phyloP scores from a whole-genome alignment of 148 eudicot species.

The Diospyros lotus region DNA sequence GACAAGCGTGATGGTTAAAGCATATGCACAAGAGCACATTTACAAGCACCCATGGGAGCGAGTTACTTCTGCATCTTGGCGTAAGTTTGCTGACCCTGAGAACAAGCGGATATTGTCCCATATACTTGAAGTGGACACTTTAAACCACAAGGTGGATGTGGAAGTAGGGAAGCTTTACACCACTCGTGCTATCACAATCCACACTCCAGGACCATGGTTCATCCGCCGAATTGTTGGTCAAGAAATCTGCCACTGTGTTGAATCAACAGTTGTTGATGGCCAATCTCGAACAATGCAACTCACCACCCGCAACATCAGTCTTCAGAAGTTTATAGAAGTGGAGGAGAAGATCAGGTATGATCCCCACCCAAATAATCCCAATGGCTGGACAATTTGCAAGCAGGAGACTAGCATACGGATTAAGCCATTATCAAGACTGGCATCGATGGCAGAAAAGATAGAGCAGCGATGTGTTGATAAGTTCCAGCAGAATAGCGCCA shows the following conservation, averaged over 20 bases:
- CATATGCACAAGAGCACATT: conserved; percentile 77
- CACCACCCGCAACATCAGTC: conserved; percentile 68
- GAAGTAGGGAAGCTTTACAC: conserved; percentile 73
- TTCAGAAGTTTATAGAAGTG: conserved; percentile 78
- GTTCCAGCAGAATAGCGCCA: conserved; percentile 85
- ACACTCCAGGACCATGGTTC: conserved; percentile 95
- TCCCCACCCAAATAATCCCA: conserved; percentile 90
- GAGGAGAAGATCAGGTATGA: conserved; percentile 89
- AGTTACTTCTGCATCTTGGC: conserved; percentile 98
- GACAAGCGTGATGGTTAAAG: conserved; percentile 58
- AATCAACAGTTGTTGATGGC: conserved; percentile 80
- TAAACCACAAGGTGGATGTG: conserved; percentile 70
- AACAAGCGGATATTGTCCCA: conserved; percentile 81
- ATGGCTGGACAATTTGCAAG: conserved; percentile 85
- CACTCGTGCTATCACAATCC: conserved; percentile 78
- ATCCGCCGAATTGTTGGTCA: conserved; percentile 75
- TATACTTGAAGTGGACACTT: conserved; percentile 82
- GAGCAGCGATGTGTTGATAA: conserved; percentile 84
- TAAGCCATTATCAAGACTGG: conserved; percentile 73
- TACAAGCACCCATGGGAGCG: conserved; percentile 98
- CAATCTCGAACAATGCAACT: conserved; percentile 79
- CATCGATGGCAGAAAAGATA: conserved; percentile 94
- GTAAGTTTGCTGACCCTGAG: conserved; percentile 86
- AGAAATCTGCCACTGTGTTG: conserved; percentile 92
- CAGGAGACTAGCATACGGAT: conserved; percentile 91